These are phyloP conservation scores for Podosphaera xanthii DNA, from an alignment of 2,329 filamentous ascomycete genomes.

Conservation along the genomic window DNA sequence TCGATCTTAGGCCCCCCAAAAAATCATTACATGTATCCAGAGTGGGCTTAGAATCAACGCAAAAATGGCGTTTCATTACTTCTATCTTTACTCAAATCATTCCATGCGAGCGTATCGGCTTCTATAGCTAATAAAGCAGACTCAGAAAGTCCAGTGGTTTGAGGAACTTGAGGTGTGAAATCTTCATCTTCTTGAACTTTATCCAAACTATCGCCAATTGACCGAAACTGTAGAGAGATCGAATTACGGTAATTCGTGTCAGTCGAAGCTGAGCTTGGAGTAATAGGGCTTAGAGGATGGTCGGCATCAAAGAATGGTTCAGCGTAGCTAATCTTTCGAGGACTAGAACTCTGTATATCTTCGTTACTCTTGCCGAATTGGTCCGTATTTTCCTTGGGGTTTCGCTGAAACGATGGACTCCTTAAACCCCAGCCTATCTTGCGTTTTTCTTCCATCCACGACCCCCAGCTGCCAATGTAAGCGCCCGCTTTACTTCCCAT, in stretches of 20 bases:
- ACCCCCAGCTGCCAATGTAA: constrained; percentile 46
- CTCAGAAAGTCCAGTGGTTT: too few species aligned
- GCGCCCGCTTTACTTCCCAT: constrained; percentile 34
- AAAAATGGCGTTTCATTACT: too few species aligned
- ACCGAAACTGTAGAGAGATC: neutral
- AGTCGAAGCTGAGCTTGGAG: neutral
- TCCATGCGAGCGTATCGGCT: too few species aligned
- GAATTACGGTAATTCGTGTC: neutral
- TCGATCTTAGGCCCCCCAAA: too few species aligned
- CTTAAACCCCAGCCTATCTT: constrained; percentile 21
- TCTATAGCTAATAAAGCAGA: too few species aligned
- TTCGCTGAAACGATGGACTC: constrained; percentile 1
- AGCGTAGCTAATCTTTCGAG: constrained; percentile 12
- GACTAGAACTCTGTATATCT: constrained; percentile 4
- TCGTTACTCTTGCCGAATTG: constrained; percentile 8
- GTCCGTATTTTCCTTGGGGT: neutral
- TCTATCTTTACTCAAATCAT: too few species aligned
- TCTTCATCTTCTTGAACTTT: too few species aligned
- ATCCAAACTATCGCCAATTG: too few species aligned
- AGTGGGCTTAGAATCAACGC: too few species aligned
- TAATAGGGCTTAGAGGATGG: neutral
- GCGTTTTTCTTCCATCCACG: constrained; percentile 54
- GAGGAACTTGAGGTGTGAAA: too few species aligned
- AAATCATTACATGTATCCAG: too few species aligned
- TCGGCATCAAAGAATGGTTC: constrained; percentile 17